Evolutionary conservation across 2,329 filamentous ascomycete species (phyloP).

Genomic region (Aspergillus niger): DNA sequence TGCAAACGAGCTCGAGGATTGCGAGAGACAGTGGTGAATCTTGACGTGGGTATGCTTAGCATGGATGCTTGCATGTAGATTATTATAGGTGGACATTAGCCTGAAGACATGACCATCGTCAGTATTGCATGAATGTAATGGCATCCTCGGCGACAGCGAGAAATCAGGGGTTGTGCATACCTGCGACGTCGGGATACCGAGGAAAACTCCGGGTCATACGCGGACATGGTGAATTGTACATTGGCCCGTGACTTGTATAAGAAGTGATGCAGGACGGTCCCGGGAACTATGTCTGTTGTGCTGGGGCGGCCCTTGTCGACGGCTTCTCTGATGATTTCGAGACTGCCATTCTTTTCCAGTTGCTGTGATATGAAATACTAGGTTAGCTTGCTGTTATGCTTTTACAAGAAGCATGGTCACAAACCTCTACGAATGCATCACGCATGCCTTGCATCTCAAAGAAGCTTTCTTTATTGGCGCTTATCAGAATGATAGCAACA

Average conservation of each 20-base stretch:
- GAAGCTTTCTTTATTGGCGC: conserved; percentile 89
- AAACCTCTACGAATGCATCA: conserved; percentile 59
- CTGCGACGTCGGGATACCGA: conserved; percentile 63
- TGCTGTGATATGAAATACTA: conserved; percentile 50
- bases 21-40: conserved; percentile 75
- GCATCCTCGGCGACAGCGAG: neutral
- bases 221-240: conserved; percentile 93
- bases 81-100: conserved; percentile 81
- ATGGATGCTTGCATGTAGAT: conserved; percentile 82
- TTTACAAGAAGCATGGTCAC: conserved; percentile 15
- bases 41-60: conserved; percentile 81
- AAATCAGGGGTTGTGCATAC: conserved; percentile 34
- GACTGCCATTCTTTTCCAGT: conserved; percentile 72
- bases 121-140: neutral
- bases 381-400: conserved; percentile 28
- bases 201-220: conserved; percentile 69
- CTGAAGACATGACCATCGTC: conserved; percentile 34
- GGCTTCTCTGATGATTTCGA: conserved; percentile 72
- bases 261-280: conserved; percentile 82
- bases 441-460: conserved; percentile 79
- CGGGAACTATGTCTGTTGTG: conserved; percentile 75
- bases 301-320: conserved; percentile 70
- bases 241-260: conserved; percentile 93
- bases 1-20: conserved; percentile 76
- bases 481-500: conserved; percentile 90